Evolutionary conservation across 305 asterid genomes (phyloP), one percentile per base, ranked within the genome.

Genomic region (Galium porrigens): DNA sequence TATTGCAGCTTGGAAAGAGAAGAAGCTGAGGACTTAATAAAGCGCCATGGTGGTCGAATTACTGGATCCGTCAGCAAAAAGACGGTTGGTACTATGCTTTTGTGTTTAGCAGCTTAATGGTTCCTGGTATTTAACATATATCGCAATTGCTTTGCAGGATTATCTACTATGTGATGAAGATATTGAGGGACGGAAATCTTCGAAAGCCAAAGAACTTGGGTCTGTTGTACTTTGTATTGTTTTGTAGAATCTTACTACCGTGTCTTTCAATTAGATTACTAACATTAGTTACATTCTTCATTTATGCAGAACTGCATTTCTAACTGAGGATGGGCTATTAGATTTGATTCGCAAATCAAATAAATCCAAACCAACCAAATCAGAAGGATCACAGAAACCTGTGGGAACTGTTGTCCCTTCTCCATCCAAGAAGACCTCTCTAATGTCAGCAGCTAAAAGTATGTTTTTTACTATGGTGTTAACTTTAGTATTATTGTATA

Each of bases 31-130:
- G 99, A 87, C 80, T 81, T 92, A 83, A 89, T 92, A 73, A 92
- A 92, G 80, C 94, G 95, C 70, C 80, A 87, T 54, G 95, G 97
- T 73, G 99, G 99, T 54, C 97, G 99, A 71, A 85, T 89, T 72
- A 92, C 99, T 55, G 97, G 97, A 80, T 92, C 99, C 71, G 81
- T 92, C 81, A 92, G 99, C 95, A 92, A 89, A 78, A 92, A 89
- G 77, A 89, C 99, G 95, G 99, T 92, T 78, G 82, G 62, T 79
- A 67, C 76, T 52, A 51, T 76, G 54, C 65, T 8, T 48, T 69
- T 37, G 33, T 17, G 52, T 64, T 49, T 64, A 68, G 60, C 69
- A 62, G 57, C 63, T 63, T 64, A 70, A 42, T 41, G 69, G 39
- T 59, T 66, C 27, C 34, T 64, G 61, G 52, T 39, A 34, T 58